A percentile compares a stretch with the other conserved stretches of the same genome.
These are phyloP conservation scores for Daldinia bambusicola DNA, from an alignment of 495 filamentous ascomycete genomes.

Conservation along the genomic window DNA sequence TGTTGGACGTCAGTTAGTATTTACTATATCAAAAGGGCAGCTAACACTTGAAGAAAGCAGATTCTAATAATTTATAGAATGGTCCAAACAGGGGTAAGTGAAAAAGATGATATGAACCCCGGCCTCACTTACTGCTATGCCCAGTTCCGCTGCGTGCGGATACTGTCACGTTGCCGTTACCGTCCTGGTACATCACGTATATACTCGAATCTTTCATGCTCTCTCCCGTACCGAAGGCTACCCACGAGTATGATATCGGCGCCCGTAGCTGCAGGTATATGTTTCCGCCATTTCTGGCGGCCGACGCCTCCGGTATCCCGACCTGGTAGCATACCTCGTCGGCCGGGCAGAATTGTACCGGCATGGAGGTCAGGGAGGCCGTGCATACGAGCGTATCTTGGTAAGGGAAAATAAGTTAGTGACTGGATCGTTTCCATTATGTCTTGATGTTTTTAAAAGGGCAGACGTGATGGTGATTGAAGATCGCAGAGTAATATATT, in stretches of 20 bases:
- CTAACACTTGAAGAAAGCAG: background rate
- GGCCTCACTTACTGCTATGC: slow-evolving; percentile 18
- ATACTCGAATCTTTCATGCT: slow-evolving; percentile 73
- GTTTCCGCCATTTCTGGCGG: slow-evolving; percentile 55
- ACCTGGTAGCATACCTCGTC: slow-evolving; percentile 57
- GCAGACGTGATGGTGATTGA: background rate
- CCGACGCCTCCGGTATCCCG: slow-evolving; percentile 56
- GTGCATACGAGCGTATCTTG: slow-evolving; percentile 42
- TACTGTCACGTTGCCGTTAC: slow-evolving; percentile 69
- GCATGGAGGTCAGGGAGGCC: slow-evolving; percentile 26
- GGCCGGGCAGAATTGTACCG: slow-evolving; percentile 46
- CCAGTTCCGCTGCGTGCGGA: slow-evolving; percentile 68
- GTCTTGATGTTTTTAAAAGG: background rate
- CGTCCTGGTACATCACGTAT: slow-evolving; percentile 73
- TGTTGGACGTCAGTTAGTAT: slow-evolving; percentile 39
- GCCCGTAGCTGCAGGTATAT: slow-evolving; percentile 75
- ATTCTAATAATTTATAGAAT: background rate
- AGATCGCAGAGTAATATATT: too few relatives aligned
- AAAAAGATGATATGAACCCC: background rate
- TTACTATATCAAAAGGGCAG: background rate
- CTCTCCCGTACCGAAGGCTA: slow-evolving; percentile 70
- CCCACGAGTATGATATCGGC: slow-evolving; percentile 69
- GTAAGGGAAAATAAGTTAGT: background rate
- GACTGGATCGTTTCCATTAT: background rate
- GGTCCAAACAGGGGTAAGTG: background rate